Conservation (phyloP, 225 moss, liverwort and hornwort genomes). For the Polytrichum formosum region DNA sequence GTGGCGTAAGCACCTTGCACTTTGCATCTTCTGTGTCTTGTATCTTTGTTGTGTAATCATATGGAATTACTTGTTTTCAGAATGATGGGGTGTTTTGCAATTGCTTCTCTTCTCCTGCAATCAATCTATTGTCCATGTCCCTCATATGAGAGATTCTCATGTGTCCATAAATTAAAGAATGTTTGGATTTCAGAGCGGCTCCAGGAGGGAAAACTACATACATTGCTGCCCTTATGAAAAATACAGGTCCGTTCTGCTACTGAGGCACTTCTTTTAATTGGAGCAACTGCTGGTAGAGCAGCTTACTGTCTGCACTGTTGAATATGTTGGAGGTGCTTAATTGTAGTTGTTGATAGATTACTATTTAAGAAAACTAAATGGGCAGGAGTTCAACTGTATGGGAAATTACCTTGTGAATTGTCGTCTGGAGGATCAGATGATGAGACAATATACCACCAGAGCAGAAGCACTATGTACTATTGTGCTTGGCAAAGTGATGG, state of each 20-base stretch:
- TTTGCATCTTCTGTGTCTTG: too few species aligned
- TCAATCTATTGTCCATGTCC: too few species aligned
- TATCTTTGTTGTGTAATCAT: not conserved
- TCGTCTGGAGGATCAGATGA: conserved; percentile 20
- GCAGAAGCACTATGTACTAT: conserved; percentile 37
- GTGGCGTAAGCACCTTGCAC: conserved; percentile 62
- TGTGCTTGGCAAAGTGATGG: conserved; percentile 40
- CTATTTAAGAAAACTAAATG: too few species aligned
- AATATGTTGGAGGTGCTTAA: not conserved
- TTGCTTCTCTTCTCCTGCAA: too few species aligned
- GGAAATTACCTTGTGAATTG: not conserved
- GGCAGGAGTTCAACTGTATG: conserved; percentile 2
- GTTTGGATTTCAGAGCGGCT: conserved; percentile 60
- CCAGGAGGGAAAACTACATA: conserved; percentile 99
- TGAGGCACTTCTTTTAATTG: conserved; percentile 7
- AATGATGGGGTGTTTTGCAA: too few species aligned
- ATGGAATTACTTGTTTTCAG: too few species aligned
- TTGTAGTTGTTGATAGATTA: not conserved
- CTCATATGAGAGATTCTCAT: too few species aligned
- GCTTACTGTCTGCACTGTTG: not conserved
- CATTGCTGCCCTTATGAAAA: conserved; percentile 88
- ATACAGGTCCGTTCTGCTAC: conserved; percentile 59
- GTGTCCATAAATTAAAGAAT: not conserved
- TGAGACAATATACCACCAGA: conserved; percentile 30
- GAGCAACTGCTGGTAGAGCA: not conserved